phyloP scores from a whole-genome alignment of 371 early-diverging fungal species.

The Choanephora cucurbitarum region DNA sequence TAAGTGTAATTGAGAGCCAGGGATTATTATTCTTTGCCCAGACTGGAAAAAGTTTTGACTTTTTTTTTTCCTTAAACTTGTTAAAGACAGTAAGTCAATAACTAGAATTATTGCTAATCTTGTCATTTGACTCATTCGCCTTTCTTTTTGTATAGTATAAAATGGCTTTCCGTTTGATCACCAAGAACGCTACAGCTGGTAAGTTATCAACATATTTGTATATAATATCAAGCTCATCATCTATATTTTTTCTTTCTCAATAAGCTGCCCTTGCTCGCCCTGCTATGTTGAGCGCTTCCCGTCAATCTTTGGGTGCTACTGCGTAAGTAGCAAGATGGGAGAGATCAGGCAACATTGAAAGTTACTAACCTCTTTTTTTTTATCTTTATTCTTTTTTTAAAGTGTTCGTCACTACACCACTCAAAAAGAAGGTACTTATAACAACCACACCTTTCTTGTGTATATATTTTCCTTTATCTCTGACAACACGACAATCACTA shows the following conservation, averaged over 20 bases:
- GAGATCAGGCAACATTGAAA: no score
- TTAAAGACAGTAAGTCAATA: background rate
- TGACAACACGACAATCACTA: no score
- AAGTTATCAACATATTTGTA: no score
- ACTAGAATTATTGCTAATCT: conserved; percentile 1
- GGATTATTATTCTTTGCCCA: no score
- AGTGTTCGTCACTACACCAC: conserved; percentile 32
- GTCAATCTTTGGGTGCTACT: conserved; percentile 31
- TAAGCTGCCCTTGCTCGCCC: conserved; percentile 35
- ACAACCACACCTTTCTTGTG: background rate
- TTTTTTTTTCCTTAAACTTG: no score
- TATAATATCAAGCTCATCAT: no score
- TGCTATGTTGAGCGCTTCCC: conserved; percentile 24
- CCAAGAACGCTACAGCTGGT: conserved; percentile 35
- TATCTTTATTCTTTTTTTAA: background rate
- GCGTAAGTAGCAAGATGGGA: conserved; percentile 23
- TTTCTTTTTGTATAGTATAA: conserved; percentile 2
- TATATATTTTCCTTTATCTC: no score
- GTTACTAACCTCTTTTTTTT: background rate
- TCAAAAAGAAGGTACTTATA: conserved; percentile 28
- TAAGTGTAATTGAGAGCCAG: no score
- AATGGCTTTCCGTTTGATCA: conserved; percentile 38
- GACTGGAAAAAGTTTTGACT: no score
- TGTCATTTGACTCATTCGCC: background rate
- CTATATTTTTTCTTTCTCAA: no score